These are phyloP conservation scores for Rhizodiscina lignyota DNA, from an alignment of 495 filamentous ascomycete species.

Conservation along the genomic window DNA sequence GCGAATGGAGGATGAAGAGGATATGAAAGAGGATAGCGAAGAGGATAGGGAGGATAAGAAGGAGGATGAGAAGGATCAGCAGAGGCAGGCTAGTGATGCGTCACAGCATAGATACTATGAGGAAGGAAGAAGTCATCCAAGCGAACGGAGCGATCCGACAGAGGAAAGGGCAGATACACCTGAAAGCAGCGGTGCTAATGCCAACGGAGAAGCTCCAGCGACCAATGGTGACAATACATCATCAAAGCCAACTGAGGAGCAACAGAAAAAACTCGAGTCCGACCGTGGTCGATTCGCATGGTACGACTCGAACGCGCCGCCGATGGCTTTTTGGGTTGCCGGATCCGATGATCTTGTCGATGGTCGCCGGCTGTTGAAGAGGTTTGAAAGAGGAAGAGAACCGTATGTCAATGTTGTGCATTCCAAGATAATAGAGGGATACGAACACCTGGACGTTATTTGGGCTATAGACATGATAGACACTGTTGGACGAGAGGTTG, in stretches of 20 bases:
- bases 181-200: constrained; percentile 7
- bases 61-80: constrained; percentile 5
- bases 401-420: constrained; percentile 71
- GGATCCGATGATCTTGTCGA: constrained; percentile 77
- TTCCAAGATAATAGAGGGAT: constrained; percentile 68
- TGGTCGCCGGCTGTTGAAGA: constrained; percentile 50
- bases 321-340: constrained; percentile 78
- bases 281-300: constrained; percentile 36
- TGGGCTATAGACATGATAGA: constrained; percentile 89
- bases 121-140: neutral
- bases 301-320: constrained; percentile 67
- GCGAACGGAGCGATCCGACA: constrained; percentile 4
- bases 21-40: constrained; percentile 30
- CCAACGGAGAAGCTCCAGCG: too few species aligned
- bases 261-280: constrained; percentile 8
- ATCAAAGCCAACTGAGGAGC: too few species aligned
- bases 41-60: constrained; percentile 13
- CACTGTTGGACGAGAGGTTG: constrained; percentile 66
- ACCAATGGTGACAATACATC: constrained; percentile 8
- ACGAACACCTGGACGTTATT: constrained; percentile 90
- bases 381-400: constrained; percentile 65
- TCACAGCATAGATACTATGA: neutral
- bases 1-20: constrained; percentile 38
- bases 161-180: constrained; percentile 1
- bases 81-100: too few species aligned